Evolutionary conservation across 257 asterid genomes (phyloP), one percentile per base, ranked within the genome.

Genomic region (Solanum okadae): DNA sequence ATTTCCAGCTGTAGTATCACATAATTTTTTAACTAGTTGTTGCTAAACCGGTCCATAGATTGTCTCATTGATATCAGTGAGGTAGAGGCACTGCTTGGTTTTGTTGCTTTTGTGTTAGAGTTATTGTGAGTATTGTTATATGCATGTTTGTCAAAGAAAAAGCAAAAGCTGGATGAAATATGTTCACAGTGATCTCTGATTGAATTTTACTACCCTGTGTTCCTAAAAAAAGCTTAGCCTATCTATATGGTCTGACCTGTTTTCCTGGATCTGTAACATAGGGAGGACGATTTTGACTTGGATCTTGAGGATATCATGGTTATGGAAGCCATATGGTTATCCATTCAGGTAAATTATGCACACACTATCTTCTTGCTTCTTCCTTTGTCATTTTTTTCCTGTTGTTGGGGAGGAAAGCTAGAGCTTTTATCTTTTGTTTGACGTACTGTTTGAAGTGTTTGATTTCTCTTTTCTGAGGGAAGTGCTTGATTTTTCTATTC

Each of bases 231-330:
- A 10, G 23, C 85, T 40, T 49, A 23, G 14, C 70, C 23, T 77
- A 63, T 89, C n/a, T 18, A 49, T 25, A 49, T 29, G 70, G 29
- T 82, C 86, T 82, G 40, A 49, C 29, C 27, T 82, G 44, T 33
- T 29, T 78, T 90, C 85, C 81, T 82, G 79, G 15, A 76, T 75
- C 77, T 72, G 20, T 49, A 67, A 18, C 86, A 84, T 93, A 97
- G 99, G 96, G 98, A 95, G 84, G 98, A 94, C 9, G 98, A 92
- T 72, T 94, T 97, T 90, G 98, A 96, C 93, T 89, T 95, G 90
- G 99, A 96, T 93, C 99, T 97, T 44, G 99, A 97, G 93, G 99
- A 96, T 90, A 95, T 97, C 89, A 96, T 97, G 99, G 98, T 97
- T 85, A 96, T 96, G 99, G 99, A 97, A 92, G 99, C 99, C 89